Evolutionary conservation across 805 yeast genomes (phyloP), one percentile per base, ranked within the genome.

Genomic region (Wickerhamiella slavikovae): DNA sequence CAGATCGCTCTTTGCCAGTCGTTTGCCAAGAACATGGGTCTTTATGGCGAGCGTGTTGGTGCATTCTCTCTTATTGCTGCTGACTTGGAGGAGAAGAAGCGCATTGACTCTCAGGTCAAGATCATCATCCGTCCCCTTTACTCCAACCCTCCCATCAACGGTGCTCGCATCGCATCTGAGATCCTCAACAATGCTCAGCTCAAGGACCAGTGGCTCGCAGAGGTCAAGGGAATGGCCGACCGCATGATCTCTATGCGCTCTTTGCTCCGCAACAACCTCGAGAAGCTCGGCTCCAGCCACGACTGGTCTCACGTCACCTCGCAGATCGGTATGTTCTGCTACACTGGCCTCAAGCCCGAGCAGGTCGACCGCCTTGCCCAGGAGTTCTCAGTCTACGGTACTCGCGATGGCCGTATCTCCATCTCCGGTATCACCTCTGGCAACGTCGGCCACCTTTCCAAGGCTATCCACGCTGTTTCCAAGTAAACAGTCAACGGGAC

Each of bases 1-100:
- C 83, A 85, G 34, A 53, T 77, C 31, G 45, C 79, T 19, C 65
- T 85, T 34, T 82, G 93, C 55, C 98, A 85, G 62, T 82, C 94
- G 7, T 85, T 85, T 54, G 93, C 96, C 33, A 85, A 85, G 55
- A 85, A 89, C 57, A 77, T 77, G 47, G 96, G 96, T 40, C 73
- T 85, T 70, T 85, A 85, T 49, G 96, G 96, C 52, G 96, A 85
- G 62, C 75, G 98, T 60, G 80, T 75, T 20, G 98, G 98, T 38
- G 91, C 89, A 16, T 66, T 85, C 52, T 94, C 83, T 48, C 50
- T 83, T 15, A 66, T 79, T 8, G 45, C 54, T 5, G 44, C 54
- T 15, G 49, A 55, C 34, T 43, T 20, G 13, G 46, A 48, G 3
- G 60, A 68, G 33, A 61, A 62, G 38, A 49, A 45, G 14, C 79